Conservation (phyloP, 169 alveolate species). For the Cyclospora cayetanensis region DNA sequence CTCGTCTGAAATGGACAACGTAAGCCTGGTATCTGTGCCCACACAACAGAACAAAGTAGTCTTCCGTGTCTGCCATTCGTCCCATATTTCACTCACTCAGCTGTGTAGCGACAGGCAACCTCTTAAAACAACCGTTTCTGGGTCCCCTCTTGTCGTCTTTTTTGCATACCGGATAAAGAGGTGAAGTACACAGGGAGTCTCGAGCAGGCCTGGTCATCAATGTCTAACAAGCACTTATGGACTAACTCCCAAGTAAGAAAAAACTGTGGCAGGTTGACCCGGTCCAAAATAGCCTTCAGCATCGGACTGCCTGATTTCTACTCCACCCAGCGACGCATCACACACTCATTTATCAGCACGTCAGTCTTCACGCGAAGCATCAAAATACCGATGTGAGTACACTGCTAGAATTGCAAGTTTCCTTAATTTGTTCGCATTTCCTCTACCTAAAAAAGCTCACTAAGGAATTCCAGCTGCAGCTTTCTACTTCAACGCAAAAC, state of each 20-base stretch:
- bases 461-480: too few species aligned
- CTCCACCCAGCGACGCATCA: too few species aligned
- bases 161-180: conserved; percentile 2
- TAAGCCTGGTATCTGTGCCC: conserved; percentile 17
- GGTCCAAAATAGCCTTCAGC: conserved; percentile 50
- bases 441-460: too few species aligned
- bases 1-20: conserved; percentile 21
- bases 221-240: background rate
- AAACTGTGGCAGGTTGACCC: conserved; percentile 9
- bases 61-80: too few species aligned
- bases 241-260: conserved; percentile 46
- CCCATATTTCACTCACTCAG: background rate
- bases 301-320: conserved; percentile 54
- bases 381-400: too few species aligned
- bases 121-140: background rate
- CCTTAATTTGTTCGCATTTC: too few species aligned
- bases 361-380: too few species aligned
- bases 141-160: too few species aligned
- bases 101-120: background rate
- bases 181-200: conserved; percentile 40
- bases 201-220: background rate
- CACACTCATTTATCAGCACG: too few species aligned
- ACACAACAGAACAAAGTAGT: too few species aligned
- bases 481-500: too few species aligned
- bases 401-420: too few species aligned